These are phyloP conservation scores for Phoma sp. DNA, from an alignment of 2,329 filamentous ascomycete species.

Conservation along the genomic window DNA sequence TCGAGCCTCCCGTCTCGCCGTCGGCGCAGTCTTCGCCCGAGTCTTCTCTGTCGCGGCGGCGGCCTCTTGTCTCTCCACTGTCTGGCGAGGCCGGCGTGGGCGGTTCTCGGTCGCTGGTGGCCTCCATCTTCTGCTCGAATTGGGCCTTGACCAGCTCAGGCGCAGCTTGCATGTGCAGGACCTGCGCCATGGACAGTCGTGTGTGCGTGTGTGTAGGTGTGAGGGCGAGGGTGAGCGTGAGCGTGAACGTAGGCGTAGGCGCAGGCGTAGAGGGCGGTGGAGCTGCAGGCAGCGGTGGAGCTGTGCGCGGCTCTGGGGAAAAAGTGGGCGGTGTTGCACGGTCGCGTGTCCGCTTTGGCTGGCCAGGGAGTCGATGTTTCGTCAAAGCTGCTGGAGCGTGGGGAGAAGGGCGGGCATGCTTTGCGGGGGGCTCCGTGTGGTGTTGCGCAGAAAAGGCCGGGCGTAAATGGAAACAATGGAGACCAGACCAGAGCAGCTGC, in stretches of 20 bases:
- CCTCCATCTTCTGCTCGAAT: conserved; percentile 46
- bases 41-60: conserved; percentile 46
- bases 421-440: not conserved
- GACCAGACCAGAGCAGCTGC: not conserved
- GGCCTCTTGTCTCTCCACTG: conserved; percentile 44
- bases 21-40: conserved; percentile 37
- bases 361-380: conserved; percentile 8
- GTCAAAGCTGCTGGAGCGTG: conserved; percentile 13
- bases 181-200: conserved; percentile 41
- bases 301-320: conserved; percentile 10
- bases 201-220: not conserved
- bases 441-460: no score
- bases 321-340: conserved; percentile 16
- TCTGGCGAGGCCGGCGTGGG: conserved; percentile 44
- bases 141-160: conserved; percentile 45
- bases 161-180: conserved; percentile 47
- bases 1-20: conserved; percentile 40
- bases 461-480: not conserved
- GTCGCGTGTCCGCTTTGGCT: conserved; percentile 8
- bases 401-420: conserved; percentile 12
- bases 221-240: no score
- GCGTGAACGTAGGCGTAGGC: no score
- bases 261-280: not conserved
- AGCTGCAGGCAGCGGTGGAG: not conserved
- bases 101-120: conserved; percentile 34